A percentile compares a stretch with the other conserved stretches of the same genome.
These are phyloP conservation scores for Penicillium glabrum DNA, from an alignment of 2,329 filamentous ascomycete genomes.

Conservation along the genomic window DNA sequence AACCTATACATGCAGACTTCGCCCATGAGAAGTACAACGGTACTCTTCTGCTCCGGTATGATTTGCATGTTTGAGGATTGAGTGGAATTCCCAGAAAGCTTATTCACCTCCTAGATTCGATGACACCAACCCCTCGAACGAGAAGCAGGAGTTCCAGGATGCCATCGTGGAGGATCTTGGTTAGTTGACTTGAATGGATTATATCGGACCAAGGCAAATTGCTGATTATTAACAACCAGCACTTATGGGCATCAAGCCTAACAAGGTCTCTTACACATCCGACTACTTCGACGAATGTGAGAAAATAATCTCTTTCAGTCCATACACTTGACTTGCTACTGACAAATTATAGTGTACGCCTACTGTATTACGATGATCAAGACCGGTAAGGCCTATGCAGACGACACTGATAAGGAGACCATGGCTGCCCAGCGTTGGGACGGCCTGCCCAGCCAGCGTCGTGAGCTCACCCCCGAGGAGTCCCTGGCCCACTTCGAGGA, in stretches of 20 bases:
- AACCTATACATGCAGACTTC: slow-evolving; percentile 56
- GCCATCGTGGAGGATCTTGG: slow-evolving; percentile 83
- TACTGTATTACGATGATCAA: slow-evolving; percentile 81
- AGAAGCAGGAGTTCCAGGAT: slow-evolving; percentile 95
- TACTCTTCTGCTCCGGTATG: slow-evolving; percentile 72
- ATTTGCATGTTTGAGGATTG: neutral
- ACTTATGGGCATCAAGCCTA: slow-evolving; percentile 88
- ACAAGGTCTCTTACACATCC: slow-evolving; percentile 83
- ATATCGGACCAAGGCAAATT: neutral
- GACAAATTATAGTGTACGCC: slow-evolving; percentile 62
- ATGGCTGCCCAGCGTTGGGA: slow-evolving; percentile 85
- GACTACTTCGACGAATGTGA: slow-evolving; percentile 82
- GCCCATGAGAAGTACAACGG: slow-evolving; percentile 91
- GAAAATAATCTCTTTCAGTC: neutral
- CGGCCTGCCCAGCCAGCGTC: slow-evolving; percentile 76
- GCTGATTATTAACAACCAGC: slow-evolving; percentile 34
- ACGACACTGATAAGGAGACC: slow-evolving; percentile 86
- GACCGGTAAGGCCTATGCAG: slow-evolving; percentile 85
- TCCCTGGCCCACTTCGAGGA: slow-evolving; percentile 83
- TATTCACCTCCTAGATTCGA: slow-evolving; percentile 59
- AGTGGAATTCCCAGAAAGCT: neutral
- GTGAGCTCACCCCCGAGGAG: slow-evolving; percentile 77
- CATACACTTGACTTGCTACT: neutral
- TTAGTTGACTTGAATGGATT: neutral
- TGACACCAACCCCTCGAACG: slow-evolving; percentile 95